Evolutionary conservation across 208 protist species (phyloP).

Genomic region (Acanthamoeba culbertsoni): DNA sequence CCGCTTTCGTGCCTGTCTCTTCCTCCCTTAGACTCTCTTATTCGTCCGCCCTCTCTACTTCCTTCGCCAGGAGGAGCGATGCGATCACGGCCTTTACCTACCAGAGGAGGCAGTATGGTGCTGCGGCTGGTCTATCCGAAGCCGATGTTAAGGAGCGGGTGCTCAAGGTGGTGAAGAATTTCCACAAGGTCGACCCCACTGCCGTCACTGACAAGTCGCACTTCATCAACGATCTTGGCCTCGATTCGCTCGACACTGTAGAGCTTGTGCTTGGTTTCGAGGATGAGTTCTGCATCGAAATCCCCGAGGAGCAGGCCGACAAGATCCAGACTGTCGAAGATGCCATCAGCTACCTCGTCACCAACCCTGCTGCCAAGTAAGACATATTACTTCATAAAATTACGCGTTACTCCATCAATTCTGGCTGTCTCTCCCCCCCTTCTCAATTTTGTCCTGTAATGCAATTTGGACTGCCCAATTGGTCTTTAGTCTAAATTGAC

Average conservation of each 20-base stretch:
- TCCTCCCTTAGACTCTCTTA: not conserved
- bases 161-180: constrained; percentile 93
- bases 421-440: not conserved
- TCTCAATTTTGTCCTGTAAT: not conserved
- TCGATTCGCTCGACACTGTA: constrained; percentile 94
- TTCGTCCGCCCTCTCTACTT: not conserved
- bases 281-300: constrained; percentile 95
- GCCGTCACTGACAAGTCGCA: constrained; percentile 91
- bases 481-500: not conserved
- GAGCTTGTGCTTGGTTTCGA: constrained; percentile 95
- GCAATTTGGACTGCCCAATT: not conserved
- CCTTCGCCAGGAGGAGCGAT: not conserved
- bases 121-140: constrained; percentile 81
- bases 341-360: constrained; percentile 92
- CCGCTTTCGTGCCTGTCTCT: not conserved
- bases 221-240: constrained; percentile 94
- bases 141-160: constrained; percentile 94
- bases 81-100: not conserved
- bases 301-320: constrained; percentile 94
- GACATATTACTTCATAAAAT: not conserved
- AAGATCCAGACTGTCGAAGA: constrained; percentile 93
- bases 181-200: constrained; percentile 93
- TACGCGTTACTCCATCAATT: not conserved
- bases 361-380: constrained; percentile 95
- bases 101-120: constrained; percentile 26